Conservation (phyloP, 1,139 yeast species). For the Tardiomyces digboiensis region DNA sequence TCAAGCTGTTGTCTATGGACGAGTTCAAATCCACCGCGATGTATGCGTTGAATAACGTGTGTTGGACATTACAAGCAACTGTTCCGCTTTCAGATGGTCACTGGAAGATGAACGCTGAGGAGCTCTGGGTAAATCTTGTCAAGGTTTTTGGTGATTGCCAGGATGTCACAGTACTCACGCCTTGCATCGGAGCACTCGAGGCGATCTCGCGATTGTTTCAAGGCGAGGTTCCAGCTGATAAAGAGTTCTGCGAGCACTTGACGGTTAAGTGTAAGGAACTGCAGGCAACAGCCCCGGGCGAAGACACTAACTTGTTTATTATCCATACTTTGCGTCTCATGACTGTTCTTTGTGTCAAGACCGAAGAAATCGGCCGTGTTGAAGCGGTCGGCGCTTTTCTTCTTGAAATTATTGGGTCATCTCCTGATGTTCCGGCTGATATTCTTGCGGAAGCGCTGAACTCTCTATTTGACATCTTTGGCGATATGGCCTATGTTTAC, state of each 20-base stretch:
- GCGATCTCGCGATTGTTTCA: constrained; percentile 25
- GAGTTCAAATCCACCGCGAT: constrained; percentile 40
- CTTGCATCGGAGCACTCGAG: background rate
- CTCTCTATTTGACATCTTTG: constrained; percentile 66
- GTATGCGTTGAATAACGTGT: constrained; percentile 55
- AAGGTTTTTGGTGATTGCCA: constrained; percentile 6
- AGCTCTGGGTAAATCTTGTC: constrained; percentile 19
- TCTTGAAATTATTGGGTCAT: constrained; percentile 7
- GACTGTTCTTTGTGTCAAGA: constrained; percentile 6
- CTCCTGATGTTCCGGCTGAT: constrained; percentile 17
- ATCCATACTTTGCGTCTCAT: constrained; percentile 41
- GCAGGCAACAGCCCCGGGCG: background rate
- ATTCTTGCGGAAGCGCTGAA: constrained; percentile 54
- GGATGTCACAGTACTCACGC: background rate
- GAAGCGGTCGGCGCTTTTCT: background rate
- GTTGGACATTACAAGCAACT: constrained; percentile 21
- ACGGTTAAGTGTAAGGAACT: background rate
- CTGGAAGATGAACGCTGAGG: constrained; percentile 20
- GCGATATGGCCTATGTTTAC: constrained; percentile 60
- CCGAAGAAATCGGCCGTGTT: constrained; percentile 1
- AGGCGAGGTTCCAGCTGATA: constrained; percentile 21
- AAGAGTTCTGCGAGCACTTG: constrained; percentile 9
- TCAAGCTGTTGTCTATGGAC: constrained; percentile 9
- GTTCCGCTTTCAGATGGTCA: constrained; percentile 6
- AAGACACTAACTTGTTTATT: constrained; percentile 8